These are phyloP conservation scores for Staphylotrichum longicolle DNA, from an alignment of 495 filamentous ascomycete genomes.

Conservation along the genomic window DNA sequence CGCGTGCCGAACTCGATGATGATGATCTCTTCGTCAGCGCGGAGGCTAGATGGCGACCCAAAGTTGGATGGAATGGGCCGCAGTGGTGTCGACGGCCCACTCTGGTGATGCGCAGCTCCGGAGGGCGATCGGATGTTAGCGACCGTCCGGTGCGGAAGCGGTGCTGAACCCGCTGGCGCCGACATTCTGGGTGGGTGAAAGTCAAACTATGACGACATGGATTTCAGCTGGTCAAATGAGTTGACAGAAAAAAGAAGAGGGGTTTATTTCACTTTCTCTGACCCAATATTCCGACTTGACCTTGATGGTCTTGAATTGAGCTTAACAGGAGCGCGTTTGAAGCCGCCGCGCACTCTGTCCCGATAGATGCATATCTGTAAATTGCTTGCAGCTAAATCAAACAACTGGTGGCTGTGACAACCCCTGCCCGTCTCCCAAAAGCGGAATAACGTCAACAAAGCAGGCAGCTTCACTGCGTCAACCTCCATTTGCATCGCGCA, in stretches of 20 bases:
- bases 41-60: conserved; percentile 69
- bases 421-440: conserved; percentile 20
- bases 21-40: conserved; percentile 78
- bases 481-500: neutral
- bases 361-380: neutral
- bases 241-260: neutral
- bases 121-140: conserved; percentile 49
- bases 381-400: neutral
- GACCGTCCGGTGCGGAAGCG: conserved; percentile 49
- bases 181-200: conserved; percentile 14
- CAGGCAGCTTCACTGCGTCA: neutral
- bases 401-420: conserved; percentile 22
- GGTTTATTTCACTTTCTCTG: neutral
- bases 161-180: conserved; percentile 31
- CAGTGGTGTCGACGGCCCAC: conserved; percentile 59
- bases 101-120: conserved; percentile 19
- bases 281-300: too few species aligned
- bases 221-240: too few species aligned
- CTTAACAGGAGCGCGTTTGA: neutral
- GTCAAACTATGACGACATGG: neutral
- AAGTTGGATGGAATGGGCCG: conserved; percentile 61
- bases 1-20: conserved; percentile 81
- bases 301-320: neutral
- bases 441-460: conserved; percentile 35
- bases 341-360: neutral